phyloP scores from a whole-genome alignment of 257 asterid genomes.

The Nicotiana benthamiana region DNA sequence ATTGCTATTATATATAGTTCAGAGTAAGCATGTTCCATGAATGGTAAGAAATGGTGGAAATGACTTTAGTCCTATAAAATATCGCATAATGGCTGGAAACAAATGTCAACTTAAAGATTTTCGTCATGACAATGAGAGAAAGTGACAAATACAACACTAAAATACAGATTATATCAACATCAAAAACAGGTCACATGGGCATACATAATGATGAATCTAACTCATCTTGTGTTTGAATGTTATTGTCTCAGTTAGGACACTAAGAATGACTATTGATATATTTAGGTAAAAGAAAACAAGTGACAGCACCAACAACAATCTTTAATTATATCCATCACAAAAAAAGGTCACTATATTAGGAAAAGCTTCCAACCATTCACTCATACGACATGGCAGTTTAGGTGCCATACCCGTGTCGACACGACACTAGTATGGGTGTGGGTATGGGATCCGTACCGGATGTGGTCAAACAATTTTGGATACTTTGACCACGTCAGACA shows the following conservation, averaged over 20 bases:
- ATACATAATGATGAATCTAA: neutral
- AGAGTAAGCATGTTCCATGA: neutral
- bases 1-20: neutral
- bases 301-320: neutral
- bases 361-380: neutral
- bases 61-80: neutral
- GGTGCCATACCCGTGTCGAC: too few species aligned
- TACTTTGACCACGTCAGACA: too few species aligned
- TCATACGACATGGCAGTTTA: too few species aligned
- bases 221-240: neutral
- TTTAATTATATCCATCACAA: neutral
- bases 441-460: too few species aligned
- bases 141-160: neutral
- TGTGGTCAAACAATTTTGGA: too few species aligned
- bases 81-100: neutral
- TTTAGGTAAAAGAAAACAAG: neutral
- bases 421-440: too few species aligned
- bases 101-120: neutral
- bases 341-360: neutral
- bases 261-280: neutral
- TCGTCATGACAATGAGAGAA: neutral
- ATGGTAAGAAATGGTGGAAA: neutral
- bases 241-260: neutral
- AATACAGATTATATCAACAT: conserved; percentile 18
- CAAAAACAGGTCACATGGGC: conserved; percentile 38